Evolutionary conservation across 2,329 filamentous ascomycete species (phyloP), one percentile per base, ranked within the genome.

Genomic region (Pseudogymnoascus sp.): DNA sequence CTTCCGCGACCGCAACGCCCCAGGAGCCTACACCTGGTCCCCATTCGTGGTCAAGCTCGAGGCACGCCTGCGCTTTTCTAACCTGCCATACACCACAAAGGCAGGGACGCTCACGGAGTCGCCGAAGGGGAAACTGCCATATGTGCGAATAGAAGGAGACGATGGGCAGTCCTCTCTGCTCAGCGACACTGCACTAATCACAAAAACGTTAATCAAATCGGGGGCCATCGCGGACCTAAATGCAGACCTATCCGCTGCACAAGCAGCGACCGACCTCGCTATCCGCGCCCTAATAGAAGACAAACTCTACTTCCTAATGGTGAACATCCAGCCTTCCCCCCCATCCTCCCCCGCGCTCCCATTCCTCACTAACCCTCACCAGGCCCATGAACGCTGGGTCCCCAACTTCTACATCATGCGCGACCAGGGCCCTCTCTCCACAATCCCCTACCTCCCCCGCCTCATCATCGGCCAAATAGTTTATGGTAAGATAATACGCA

Each of bases 31-130:
- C 50, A 56, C 60, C n/a, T 86, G 82, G 82, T 86, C 84, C 0
- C 84, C 85, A 8, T 87, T 85, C 67, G 83, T 85, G 61, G 81
- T 74, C 50, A 88, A 88, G 70, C 75, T 87, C 61, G 86, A 88
- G 70, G 77, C 82, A 16, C 82, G 84, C 13, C 76, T 87, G 5
- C 84, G 85, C 13, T 79, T 86, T 66, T 77, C 77, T 1, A 70
- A 72, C 1, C 60, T 85, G 2, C 40, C 72, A 0, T 88, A 87
- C 71, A 68, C 66, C 14, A 69, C 73, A 4, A 79, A 74, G 2
- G 65, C 66, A 33, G 56, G 16, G 53, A 8, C 10, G 31, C 59
- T 13, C 8, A 24, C 42, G 8, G 66, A 33, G 19, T 77, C 74
- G 21, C 86, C 63, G 68, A 87, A 88, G 0, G 85, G 85, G 8